Conservation (phyloP, 805 yeast genomes). For the Saccharomycopsis schoenii region DNA sequence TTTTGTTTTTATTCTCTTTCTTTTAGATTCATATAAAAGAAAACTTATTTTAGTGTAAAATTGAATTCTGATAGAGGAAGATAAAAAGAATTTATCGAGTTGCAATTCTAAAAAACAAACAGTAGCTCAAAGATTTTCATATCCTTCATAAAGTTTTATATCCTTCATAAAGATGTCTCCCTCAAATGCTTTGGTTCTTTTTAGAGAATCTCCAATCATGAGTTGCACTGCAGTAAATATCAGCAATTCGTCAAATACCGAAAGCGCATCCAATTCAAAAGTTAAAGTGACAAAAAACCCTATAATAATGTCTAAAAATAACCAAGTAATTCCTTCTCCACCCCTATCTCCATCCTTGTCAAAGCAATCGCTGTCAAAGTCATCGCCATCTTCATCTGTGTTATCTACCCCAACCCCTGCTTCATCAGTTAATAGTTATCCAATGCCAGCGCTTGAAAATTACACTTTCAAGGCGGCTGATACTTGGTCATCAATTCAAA, state of each 20-base stretch:
- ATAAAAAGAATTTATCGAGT: no score
- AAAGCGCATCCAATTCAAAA: not conserved
- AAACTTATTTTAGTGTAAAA: not conserved
- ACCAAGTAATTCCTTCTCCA: conserved; percentile 33
- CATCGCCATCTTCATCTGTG: not conserved
- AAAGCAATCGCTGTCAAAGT: conserved; percentile 16
- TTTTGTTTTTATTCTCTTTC: not conserved
- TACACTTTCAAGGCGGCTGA: conserved; percentile 36
- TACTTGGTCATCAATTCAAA: conserved; percentile 39
- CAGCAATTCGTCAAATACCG: not conserved
- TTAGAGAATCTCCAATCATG: not conserved
- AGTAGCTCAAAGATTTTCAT: not conserved
- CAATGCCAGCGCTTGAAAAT: conserved; percentile 37
- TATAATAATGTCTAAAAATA: not conserved
- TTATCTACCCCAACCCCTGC: not conserved
- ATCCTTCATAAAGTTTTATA: no score
- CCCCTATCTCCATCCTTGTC: conserved; percentile 34
- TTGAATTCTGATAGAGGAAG: not conserved
- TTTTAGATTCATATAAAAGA: not conserved
- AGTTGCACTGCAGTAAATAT: not conserved
- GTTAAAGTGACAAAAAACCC: not conserved
- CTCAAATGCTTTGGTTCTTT: not conserved
- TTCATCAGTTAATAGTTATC: conserved; percentile 28
- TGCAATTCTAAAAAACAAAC: not conserved
- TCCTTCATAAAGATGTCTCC: not conserved